A percentile compares a stretch with the other conserved stretches of the same genome.
Evolutionary conservation across 2,329 filamentous ascomycete genomes (phyloP).

Genomic region (Dothidotthia symphoricarpi): DNA sequence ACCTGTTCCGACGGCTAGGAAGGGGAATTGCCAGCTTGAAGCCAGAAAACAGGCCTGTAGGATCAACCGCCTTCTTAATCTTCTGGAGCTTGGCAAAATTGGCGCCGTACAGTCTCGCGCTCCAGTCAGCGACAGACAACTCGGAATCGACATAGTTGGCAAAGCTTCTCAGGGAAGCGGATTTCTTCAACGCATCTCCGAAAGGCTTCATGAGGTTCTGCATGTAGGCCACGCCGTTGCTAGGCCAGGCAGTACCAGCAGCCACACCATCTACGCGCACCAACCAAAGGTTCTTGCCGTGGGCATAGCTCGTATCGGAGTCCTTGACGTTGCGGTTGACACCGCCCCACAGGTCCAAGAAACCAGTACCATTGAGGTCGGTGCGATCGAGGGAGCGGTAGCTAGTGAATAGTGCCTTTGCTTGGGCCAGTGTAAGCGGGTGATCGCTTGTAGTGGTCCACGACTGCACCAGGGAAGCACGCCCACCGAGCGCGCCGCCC

Average conservation of each 20-base stretch:
- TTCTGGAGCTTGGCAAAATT: constrained; percentile 15
- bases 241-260: constrained; percentile 10
- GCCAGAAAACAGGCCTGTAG: constrained; percentile 13
- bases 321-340: constrained; percentile 13
- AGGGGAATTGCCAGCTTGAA: constrained; percentile 10
- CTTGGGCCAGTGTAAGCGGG: constrained; percentile 11
- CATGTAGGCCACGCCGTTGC: constrained; percentile 18
- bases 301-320: constrained; percentile 11
- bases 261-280: constrained; percentile 21
- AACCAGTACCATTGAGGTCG: constrained; percentile 14
- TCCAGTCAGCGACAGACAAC: constrained; percentile 15
- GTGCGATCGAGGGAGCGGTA: constrained; percentile 15
- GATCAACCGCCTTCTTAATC: constrained; percentile 16
- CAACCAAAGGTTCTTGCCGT: constrained; percentile 23
- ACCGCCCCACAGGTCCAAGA: constrained; percentile 22
- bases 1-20: not conserved
- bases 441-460: constrained; percentile 13
- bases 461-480: constrained; percentile 16
- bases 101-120: constrained; percentile 12
- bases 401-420: constrained; percentile 10
- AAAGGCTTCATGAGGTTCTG: constrained; percentile 17
- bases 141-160: constrained; percentile 20
- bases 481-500: constrained; percentile 16
- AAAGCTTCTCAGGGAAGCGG: constrained; percentile 15
- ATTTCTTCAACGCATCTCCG: constrained; percentile 12